Conservation (phyloP, 2,329 filamentous ascomycete species). For the Verruconis gallopava region DNA sequence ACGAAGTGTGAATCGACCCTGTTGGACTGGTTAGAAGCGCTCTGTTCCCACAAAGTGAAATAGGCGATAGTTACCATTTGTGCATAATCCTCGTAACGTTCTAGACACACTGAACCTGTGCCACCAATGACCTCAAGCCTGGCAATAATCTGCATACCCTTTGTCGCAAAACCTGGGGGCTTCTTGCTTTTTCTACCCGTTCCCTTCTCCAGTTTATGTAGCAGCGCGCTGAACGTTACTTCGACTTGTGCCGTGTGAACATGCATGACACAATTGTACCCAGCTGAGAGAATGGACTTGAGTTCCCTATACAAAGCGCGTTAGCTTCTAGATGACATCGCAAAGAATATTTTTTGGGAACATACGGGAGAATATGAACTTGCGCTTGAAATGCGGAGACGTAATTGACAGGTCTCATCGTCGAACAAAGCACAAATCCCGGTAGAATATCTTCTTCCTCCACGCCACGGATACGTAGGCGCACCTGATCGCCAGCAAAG, state of each 20-base stretch:
- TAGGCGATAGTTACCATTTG: constrained; percentile 42
- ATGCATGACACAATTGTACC: constrained; percentile 96
- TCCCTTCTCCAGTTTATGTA: constrained; percentile 93
- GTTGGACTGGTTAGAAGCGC: constrained; percentile 16
- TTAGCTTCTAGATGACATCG: too few species aligned
- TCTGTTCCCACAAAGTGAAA: not conserved
- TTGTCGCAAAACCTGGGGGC: constrained; percentile 78
- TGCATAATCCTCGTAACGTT: constrained; percentile 90
- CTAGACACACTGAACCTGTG: constrained; percentile 78
- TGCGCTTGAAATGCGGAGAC: constrained; percentile 75
- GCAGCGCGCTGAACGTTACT: constrained; percentile 73
- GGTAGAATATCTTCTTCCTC: constrained; percentile 96
- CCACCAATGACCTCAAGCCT: constrained; percentile 76
- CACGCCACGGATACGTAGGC: constrained; percentile 79
- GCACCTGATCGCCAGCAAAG: constrained; percentile 89
- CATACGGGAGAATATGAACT: constrained; percentile 3
- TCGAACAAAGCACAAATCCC: constrained; percentile 91
- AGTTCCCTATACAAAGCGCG: too few species aligned
- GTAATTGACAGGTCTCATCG: constrained; percentile 84
- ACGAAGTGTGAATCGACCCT: constrained; percentile 17
- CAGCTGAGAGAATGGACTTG: constrained; percentile 84
- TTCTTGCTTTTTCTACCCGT: constrained; percentile 88
- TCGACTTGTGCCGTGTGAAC: constrained; percentile 97
- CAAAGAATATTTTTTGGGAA: too few species aligned
- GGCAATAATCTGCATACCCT: constrained; percentile 78